These are phyloP conservation scores for Daphne laureola DNA, from an alignment of 441 rosid genomes.

Conservation along the genomic window DNA sequence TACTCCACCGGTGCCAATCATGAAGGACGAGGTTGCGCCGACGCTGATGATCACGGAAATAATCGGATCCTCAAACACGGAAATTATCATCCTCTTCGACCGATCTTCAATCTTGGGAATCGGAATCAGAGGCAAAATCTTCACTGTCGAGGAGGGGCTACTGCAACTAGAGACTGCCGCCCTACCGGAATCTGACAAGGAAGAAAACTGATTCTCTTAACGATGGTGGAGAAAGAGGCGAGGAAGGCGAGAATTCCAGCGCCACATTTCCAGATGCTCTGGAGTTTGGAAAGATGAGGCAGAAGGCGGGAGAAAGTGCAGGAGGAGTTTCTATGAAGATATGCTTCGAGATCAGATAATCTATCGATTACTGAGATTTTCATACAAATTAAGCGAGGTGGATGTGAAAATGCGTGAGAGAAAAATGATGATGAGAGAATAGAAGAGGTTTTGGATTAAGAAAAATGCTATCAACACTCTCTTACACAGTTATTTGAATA, in stretches of 20 bases:
- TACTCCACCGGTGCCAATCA: too few species aligned
- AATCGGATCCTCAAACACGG: too few species aligned
- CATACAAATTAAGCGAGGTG: constrained; percentile 19
- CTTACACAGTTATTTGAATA: too few species aligned
- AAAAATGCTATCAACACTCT: too few species aligned
- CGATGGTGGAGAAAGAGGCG: constrained; percentile 50
- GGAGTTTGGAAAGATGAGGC: constrained; percentile 22
- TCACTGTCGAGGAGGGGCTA: constrained; percentile 15
- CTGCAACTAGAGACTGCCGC: constrained; percentile 16
- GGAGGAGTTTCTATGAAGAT: constrained; percentile 43
- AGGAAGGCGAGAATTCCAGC: constrained; percentile 47
- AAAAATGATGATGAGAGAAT: background rate
- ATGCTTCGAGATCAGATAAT: constrained; percentile 46
- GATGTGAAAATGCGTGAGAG: background rate
- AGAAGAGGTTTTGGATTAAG: constrained; percentile 12
- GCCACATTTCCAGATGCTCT: constrained; percentile 54
- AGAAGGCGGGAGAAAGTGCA: constrained; percentile 30
- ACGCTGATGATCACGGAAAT: too few species aligned
- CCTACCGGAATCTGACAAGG: constrained; percentile 26
- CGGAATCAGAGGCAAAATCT: constrained; percentile 39
- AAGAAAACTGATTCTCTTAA: constrained; percentile 34
- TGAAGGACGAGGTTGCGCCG: too few species aligned
- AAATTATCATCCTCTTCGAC: too few species aligned
- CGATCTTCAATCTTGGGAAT: too few species aligned
- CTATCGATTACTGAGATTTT: constrained; percentile 53